A percentile compares a stretch with the other conserved stretches of the same genome.
These are phyloP conservation scores for Hysterangium stoloniferum DNA, from an alignment of 768 basidiomycete species.

Conservation along the genomic window DNA sequence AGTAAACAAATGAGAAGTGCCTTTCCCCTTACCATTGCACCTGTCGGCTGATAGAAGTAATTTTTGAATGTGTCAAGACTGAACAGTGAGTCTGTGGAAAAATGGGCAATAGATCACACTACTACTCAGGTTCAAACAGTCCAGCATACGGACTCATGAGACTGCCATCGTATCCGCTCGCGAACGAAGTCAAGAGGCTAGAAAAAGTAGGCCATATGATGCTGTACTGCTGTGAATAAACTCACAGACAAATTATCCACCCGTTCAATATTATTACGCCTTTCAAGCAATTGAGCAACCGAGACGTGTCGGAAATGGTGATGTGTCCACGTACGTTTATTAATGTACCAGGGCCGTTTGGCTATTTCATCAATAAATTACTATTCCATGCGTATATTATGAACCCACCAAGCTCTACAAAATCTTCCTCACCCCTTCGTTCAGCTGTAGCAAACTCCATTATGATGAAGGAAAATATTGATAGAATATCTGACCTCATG, in stretches of 20 bases:
- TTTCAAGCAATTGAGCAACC: constrained; percentile 1
- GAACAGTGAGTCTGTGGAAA: constrained; percentile 21
- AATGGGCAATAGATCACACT: constrained; percentile 3
- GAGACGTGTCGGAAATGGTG: too few species aligned
- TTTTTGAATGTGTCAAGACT: constrained; percentile 22
- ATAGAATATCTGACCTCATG: too few species aligned
- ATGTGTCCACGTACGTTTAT: constrained; percentile 58
- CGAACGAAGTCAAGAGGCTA: constrained; percentile 26
- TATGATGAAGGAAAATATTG: too few species aligned
- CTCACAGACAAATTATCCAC: constrained; percentile 59
- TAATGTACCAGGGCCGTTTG: constrained; percentile 72
- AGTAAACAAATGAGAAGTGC: too few species aligned
- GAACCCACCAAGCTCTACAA: too few species aligned
- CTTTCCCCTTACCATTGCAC: too few species aligned
- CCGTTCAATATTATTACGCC: constrained; percentile 53
- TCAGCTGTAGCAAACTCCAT: too few species aligned
- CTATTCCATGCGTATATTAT: too few species aligned
- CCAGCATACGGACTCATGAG: constrained; percentile 18
- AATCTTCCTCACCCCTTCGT: too few species aligned
- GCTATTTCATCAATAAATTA: too few species aligned
- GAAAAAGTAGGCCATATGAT: too few species aligned
- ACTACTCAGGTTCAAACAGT: background rate
- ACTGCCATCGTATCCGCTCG: constrained; percentile 28
- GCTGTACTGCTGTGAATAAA: too few species aligned
- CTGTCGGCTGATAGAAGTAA: constrained; percentile 23